Evolutionary conservation across 1,139 yeast genomes (phyloP), one percentile per base, ranked within the genome.

Genomic region (Yamadazyma friedrichii): DNA sequence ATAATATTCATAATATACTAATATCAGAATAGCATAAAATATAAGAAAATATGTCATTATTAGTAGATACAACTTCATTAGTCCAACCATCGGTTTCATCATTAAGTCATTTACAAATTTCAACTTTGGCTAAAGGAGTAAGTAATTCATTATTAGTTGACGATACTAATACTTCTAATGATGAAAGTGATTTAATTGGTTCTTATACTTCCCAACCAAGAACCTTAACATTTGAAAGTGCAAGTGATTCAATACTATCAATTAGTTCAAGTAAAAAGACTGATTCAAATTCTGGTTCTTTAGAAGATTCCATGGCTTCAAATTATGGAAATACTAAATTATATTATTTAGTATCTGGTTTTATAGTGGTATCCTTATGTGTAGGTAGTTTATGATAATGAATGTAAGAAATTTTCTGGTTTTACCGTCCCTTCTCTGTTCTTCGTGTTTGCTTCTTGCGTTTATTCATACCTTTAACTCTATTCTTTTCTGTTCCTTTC

Each of bases 211-310:
- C 51, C 1, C 15, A 38, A 22, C 51, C 52, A 13, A 31, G 42
- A 13, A 49, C 48, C 2, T 46, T 49, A 17, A 42, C 47, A 1
- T 44, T 50, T 22, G 49, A 40, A 20, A 40, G 46, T 15, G 48
- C 48, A 22, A 49, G 52, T 40, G 51, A 46, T 1, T 41, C 45
- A 2, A 41, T 48, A 42, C 42, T 50, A 47, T 44, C 51, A 8
- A 24, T 31, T 13, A 29, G 29, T 22, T 36, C 44, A 3, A 17
- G 34, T 16, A 22, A 33, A 2, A 27, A 22, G 1, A 4, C 31
- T 15, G 30, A 13, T 9, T 30, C 13, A 9, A 35, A 41, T 37
- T 29, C 37, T 12, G 47, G 47, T 10, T 27, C 36, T 13, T 43
- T 43, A 20, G 36, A 32, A 12, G 32, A 27, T 24, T 15, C 15